A percentile compares a stretch with the other conserved stretches of the same genome.
phyloP scores from a whole-genome alignment of 75 land plant species.

The Cupressus sempervirens region DNA sequence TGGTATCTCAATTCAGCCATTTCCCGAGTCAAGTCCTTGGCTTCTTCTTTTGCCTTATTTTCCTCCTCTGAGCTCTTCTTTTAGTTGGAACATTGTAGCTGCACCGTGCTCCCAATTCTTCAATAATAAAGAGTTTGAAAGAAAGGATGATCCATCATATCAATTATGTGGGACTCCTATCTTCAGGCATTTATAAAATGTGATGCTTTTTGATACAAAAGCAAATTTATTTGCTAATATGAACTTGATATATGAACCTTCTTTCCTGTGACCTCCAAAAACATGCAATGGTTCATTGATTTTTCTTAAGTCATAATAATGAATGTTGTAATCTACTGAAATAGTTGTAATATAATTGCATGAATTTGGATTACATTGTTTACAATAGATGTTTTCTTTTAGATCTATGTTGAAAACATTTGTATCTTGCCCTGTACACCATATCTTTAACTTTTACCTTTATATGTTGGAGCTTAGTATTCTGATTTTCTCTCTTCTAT shows the following conservation, averaged over 20 bases:
- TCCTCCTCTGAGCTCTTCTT: slow-evolving; percentile 78
- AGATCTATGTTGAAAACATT: slow-evolving; percentile 94
- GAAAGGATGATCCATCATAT: too few species aligned
- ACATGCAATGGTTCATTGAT: too few species aligned
- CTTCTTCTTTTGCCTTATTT: slow-evolving; percentile 84
- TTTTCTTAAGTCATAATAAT: slow-evolving; percentile 93
- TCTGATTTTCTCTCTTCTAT: too few species aligned
- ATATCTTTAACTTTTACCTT: slow-evolving; percentile 98
- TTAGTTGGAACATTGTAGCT: too few species aligned
- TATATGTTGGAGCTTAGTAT: too few species aligned
- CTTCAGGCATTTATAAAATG: slow-evolving; percentile 99
- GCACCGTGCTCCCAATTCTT: too few species aligned
- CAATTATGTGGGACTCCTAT: slow-evolving; percentile 92
- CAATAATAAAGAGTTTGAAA: too few species aligned
- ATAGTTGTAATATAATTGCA: slow-evolving; percentile 83
- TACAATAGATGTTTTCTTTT: slow-evolving; percentile 98
- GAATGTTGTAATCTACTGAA: slow-evolving; percentile 94
- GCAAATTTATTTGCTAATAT: too few species aligned
- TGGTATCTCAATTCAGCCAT: slow-evolving; percentile 94
- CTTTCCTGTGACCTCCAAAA: slow-evolving; percentile 85
- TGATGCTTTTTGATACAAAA: slow-evolving; percentile 87
- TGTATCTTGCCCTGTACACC: slow-evolving; percentile 94
- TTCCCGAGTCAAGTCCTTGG: slow-evolving; percentile 91
- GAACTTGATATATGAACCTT: too few species aligned
- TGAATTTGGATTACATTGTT: slow-evolving; percentile 97